These are phyloP conservation scores for Gymnopus androsaceus DNA, from an alignment of 1,284 basidiomycete genomes.

Conservation along the genomic window DNA sequence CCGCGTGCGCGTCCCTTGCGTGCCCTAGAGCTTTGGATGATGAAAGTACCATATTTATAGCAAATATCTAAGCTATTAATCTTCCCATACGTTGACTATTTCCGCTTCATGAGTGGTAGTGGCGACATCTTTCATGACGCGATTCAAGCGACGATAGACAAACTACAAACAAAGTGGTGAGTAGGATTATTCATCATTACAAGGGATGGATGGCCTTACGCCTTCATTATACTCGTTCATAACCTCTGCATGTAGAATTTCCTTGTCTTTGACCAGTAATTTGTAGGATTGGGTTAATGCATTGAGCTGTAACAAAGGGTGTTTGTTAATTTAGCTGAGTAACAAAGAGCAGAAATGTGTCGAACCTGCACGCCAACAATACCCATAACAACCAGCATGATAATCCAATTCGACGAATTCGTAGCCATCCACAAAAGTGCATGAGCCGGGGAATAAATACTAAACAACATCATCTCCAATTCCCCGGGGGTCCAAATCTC, in stretches of 20 bases:
- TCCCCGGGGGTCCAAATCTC: slow-evolving; percentile 79
- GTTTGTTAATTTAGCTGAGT: slow-evolving; percentile 5
- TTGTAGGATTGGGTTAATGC: slow-evolving; percentile 58
- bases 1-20: too few relatives aligned
- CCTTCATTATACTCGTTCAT: slow-evolving; percentile 85
- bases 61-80: slow-evolving; percentile 20
- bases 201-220: slow-evolving; percentile 39
- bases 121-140: slow-evolving; percentile 71
- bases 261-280: slow-evolving; percentile 71
- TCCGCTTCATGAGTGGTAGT: slow-evolving; percentile 87
- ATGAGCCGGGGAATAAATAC: slow-evolving; percentile 77
- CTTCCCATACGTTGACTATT: slow-evolving; percentile 62
- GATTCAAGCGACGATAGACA: slow-evolving; percentile 78
- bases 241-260: slow-evolving; percentile 77
- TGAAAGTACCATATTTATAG: slow-evolving; percentile 17
- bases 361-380: slow-evolving; percentile 63
- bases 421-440: slow-evolving; percentile 72
- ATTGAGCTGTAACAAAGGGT: slow-evolving; percentile 41
- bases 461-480: slow-evolving; percentile 67
- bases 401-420: slow-evolving; percentile 71
- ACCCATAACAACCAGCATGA: slow-evolving; percentile 67
- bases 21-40: too few relatives aligned
- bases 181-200: slow-evolving; percentile 11
- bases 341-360: background rate
- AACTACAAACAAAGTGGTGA: slow-evolving; percentile 49